Percentiles rank a stretch among this genome's conserved stretches.
phyloP scores from a whole-genome alignment of 169 alveolate genomes.

The Fabrea salina region DNA sequence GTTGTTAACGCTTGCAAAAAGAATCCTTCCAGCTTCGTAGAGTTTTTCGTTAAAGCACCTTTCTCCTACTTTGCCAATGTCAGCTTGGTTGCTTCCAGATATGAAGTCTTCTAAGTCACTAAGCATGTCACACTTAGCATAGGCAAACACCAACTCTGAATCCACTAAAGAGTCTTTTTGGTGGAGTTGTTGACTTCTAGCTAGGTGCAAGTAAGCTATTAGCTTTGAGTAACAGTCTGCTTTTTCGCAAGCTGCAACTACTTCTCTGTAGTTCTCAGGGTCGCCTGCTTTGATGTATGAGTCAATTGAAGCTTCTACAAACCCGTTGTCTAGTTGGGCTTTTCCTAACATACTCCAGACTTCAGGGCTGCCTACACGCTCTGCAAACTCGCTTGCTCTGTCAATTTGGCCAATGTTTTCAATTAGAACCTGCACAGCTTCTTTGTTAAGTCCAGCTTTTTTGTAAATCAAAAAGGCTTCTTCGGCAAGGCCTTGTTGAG shows the following conservation, averaged over 20 bases:
- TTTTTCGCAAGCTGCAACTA: constrained; percentile 78
- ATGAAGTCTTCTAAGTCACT: constrained; percentile 91
- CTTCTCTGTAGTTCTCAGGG: constrained; percentile 80
- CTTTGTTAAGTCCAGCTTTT: constrained; percentile 86
- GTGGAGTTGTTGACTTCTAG: constrained; percentile 71
- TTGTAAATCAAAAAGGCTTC: constrained; percentile 94
- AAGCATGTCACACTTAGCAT: constrained; percentile 89
- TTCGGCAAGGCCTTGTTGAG: constrained; percentile 84
- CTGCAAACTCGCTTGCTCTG: constrained; percentile 86
- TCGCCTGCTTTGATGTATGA: constrained; percentile 92
- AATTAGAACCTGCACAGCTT: constrained; percentile 94
- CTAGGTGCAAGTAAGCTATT: constrained; percentile 89
- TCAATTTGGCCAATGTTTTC: constrained; percentile 71
- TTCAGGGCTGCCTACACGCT: constrained; percentile 71
- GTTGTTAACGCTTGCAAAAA: constrained; percentile 93
- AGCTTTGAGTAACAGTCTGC: constrained; percentile 84
- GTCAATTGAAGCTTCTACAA: constrained; percentile 93
- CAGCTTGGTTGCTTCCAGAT: constrained; percentile 89
- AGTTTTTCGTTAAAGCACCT: constrained; percentile 86
- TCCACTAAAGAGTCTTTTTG: constrained; percentile 91
- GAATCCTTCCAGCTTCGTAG: constrained; percentile 92
- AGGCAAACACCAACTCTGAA: constrained; percentile 89
- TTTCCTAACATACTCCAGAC: constrained; percentile 96
- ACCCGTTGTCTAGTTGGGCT: constrained; percentile 88
- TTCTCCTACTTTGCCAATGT: constrained; percentile 89